Base-by-base conservation (phyloP, 257 asterid genomes). In the Avicennia marina region DNA sequence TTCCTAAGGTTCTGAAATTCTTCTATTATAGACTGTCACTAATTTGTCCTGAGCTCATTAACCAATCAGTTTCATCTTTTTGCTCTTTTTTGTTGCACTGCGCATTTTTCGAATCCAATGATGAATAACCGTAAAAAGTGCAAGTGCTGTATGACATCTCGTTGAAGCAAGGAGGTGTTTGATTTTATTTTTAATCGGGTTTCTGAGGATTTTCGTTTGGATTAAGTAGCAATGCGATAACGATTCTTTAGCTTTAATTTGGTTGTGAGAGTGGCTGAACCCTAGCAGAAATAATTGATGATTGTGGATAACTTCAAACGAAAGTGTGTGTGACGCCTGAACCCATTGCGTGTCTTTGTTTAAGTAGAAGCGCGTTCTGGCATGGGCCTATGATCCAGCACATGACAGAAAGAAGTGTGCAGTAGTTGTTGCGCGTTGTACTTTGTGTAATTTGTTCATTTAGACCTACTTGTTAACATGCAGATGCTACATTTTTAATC, bases 121-220 rank as follows among this genome's bases (percentile, higher is more conserved):
- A 69, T 56, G 74, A 62, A 46, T 13, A 33, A 47, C 29, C 26
- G 6, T 13, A 11, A 34, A 29, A 56, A 49, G 44, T 62, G 61
- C 74, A 62, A 69, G 74, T 62, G 74, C 65, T 69, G 65, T 69
- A 69, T 69, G 74, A 69, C 59, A 22, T 48, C 55, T 62, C 69
- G 69, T 55, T 7, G 18, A 29, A 55, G 31, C 13, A 42, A 27
- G 60, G 60, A 31, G 55, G 57, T 53, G 39, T n/a, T 16, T 68
- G 74, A 68, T 68, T 54, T 27, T 29, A 61, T 27, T 32, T 26
- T 25, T 43, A 20, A 36, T 46, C 22, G 64, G 56, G 22, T 68
- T 54, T 61, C 73, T 68, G 65, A 68, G 69, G 69, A 48, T 62
- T 55, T 62, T 12, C 17, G n/a, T 46, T 60, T 60, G 26, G 44